Evolutionary conservation across 1,284 basidiomycete species (phyloP).

Genomic region (Heterobasidion annosum): DNA sequence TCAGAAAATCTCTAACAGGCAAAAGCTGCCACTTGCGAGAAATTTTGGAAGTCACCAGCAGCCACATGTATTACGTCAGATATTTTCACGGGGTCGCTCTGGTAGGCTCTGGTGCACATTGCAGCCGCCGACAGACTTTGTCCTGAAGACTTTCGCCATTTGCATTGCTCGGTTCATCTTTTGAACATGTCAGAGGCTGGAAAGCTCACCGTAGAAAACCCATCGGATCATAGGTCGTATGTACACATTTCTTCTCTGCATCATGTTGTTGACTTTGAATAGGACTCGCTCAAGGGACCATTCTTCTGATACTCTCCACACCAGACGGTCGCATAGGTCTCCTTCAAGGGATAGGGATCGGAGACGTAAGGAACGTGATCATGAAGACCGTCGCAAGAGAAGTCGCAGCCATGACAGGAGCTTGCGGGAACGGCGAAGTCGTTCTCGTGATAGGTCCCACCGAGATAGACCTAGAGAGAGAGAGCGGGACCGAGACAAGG

Average conservation of each 20-base stretch:
- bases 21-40: no score
- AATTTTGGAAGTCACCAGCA: no score
- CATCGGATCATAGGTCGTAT: slow-evolving; percentile 11
- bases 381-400: slow-evolving; percentile 39
- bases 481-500: slow-evolving; percentile 26
- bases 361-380: slow-evolving; percentile 42
- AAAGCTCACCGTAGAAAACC: slow-evolving; percentile 2
- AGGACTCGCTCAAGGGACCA: slow-evolving; percentile 46
- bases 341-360: slow-evolving; percentile 38
- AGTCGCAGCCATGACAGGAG: slow-evolving; percentile 38
- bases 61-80: no score
- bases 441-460: slow-evolving; percentile 23
- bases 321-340: slow-evolving; percentile 63
- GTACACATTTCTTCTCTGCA: neutral
- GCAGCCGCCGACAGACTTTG: no score
- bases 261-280: neutral
- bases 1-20: no score
- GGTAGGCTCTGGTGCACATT: no score
- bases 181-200: slow-evolving; percentile 13
- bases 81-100: no score
- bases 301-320: slow-evolving; percentile 66
- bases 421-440: slow-evolving; percentile 29
- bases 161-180: neutral
- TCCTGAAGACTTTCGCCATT: neutral
- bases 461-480: slow-evolving; percentile 38